Base-by-base conservation (phyloP, 192 early-diverging fungal species). In the Umbelopsis sp. region DNA sequence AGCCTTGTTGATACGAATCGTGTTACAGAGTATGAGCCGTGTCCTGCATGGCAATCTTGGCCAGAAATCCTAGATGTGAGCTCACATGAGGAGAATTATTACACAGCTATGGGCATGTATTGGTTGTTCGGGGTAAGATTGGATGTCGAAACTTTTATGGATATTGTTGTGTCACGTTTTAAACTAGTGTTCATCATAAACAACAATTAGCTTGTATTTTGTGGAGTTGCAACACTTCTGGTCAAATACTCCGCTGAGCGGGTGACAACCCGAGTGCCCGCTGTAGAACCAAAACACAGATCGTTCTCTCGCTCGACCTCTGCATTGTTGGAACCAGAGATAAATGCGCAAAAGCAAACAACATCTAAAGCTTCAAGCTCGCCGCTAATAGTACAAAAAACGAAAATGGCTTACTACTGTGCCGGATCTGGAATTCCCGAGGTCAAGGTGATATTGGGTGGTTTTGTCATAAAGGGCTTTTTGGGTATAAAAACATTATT, bases 361-460 rank as follows among this genome's bases (percentile, higher is more conserved):
- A 79, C 77, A 33, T 77, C 80, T 16, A 67, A 52, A 37, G 12
- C 27, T 3, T 15, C 8, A 16, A n/a, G 33, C 4, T 33, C 66
- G 37, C 81, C 82, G 25, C 78, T 80, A 3, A 78, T 83, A n/a
- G 80, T 81, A 45, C 83, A 69, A 7, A 81, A 86, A 15, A 84
- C 87, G 48, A 91, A 91, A 67, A 82, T 78, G 22, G 82, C 85
- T n/a, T 89, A 88, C 41, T 97, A 96, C 69, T 92, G 93, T 61
- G 94, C 95, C 11, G 95, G 95, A n/a, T 92, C 91, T n/a, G 95
- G 95, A 33, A 91, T 97, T 44, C 90, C 95, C 16, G 96, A 99
- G 81, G 91, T 99, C 65, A 99, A 99, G 76, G 93, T 93, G 16
- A 96, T 97, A 46, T 73, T 97, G 50, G 91, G 95, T 49, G 95